phyloP scores from a whole-genome alignment of 257 asterid species.

The Solanum appendiculatum region DNA sequence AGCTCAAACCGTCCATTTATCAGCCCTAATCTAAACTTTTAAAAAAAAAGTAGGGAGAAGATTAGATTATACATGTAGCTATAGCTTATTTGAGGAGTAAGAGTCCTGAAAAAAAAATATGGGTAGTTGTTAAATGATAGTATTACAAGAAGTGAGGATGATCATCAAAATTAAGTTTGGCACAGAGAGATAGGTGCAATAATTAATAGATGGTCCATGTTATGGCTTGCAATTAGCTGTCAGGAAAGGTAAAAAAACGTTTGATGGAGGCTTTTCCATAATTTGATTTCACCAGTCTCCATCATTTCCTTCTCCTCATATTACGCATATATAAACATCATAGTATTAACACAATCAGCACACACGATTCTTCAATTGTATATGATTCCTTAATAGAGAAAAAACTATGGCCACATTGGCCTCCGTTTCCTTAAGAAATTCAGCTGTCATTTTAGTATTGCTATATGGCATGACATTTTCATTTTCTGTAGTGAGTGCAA shows the following conservation, averaged over 20 bases:
- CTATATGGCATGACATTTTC: slow-evolving; percentile 8
- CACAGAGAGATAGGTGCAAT: background rate
- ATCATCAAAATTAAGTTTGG: background rate
- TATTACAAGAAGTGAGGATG: background rate
- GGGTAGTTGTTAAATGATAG: background rate
- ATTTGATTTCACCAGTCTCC: background rate
- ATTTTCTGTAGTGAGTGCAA: slow-evolving; percentile 19
- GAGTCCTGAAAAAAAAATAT: background rate
- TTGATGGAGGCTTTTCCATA: background rate
- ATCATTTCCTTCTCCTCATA: background rate
- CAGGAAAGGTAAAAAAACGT: slow-evolving; percentile 17
- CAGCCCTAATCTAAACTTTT: background rate
- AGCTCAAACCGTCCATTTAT: background rate
- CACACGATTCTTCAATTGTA: background rate
- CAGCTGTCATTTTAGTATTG: background rate
- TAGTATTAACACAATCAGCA: slow-evolving; percentile 8
- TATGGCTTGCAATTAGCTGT: slow-evolving; percentile 56
- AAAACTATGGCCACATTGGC: background rate
- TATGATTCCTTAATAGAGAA: background rate
- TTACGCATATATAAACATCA: background rate
- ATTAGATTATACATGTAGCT: background rate
- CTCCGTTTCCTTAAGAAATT: background rate
- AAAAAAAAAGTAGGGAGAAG: too few species aligned
- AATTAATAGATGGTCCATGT: slow-evolving; percentile 43
- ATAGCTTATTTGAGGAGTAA: background rate